Evolutionary conservation across 192 early-diverging fungal species (phyloP).

Genomic region (Coemansia sp.): DNA sequence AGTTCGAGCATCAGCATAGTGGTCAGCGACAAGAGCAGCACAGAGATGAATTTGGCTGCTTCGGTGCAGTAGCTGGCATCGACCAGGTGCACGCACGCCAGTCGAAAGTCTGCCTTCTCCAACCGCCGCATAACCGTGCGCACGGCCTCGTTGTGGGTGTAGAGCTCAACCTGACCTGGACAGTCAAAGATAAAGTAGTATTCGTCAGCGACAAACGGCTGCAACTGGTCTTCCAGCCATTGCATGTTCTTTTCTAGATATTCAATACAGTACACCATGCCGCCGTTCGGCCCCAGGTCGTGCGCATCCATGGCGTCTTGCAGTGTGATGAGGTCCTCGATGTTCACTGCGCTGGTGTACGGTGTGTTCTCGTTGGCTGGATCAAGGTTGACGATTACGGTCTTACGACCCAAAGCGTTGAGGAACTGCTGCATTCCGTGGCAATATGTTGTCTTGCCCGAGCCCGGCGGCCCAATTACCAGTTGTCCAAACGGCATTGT

Average conservation of each 20-base stretch:
- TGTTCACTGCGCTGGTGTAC: conserved; percentile 78
- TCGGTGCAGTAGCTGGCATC: conserved; percentile 93
- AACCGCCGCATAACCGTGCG: conserved; percentile 72
- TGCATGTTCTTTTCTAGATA: conserved; percentile 88
- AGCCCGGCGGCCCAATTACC: conserved; percentile 92
- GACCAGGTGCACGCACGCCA: conserved; percentile 82
- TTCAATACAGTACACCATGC: conserved; percentile 95
- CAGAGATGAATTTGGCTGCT: conserved; percentile 89
- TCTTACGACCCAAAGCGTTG: conserved; percentile 71
- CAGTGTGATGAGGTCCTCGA: conserved; percentile 88
- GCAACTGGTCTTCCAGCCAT: conserved; percentile 82
- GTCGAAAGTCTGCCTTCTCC: conserved; percentile 62
- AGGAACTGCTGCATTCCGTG: conserved; percentile 86
- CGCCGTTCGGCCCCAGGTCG: conserved; percentile 92
- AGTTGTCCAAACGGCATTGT: conserved; percentile 64
- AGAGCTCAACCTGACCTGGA: conserved; percentile 97
- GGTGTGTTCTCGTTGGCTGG: conserved; percentile 91
- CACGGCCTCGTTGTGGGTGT: conserved; percentile 88
- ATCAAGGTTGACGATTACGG: conserved; percentile 94
- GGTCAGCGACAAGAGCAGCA: conserved; percentile 82
- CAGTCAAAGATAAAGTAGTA: conserved; percentile 95
- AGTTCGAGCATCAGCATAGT: conserved; percentile 93
- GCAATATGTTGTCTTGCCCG: conserved; percentile 96
- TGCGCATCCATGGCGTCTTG: conserved; percentile 92
- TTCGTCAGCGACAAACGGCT: conserved; percentile 42